A percentile compares a stretch with the other conserved stretches of the same genome.
Evolutionary conservation across 208 protist species (phyloP).

Genomic region (Blastocrithidia nonstop): DNA sequence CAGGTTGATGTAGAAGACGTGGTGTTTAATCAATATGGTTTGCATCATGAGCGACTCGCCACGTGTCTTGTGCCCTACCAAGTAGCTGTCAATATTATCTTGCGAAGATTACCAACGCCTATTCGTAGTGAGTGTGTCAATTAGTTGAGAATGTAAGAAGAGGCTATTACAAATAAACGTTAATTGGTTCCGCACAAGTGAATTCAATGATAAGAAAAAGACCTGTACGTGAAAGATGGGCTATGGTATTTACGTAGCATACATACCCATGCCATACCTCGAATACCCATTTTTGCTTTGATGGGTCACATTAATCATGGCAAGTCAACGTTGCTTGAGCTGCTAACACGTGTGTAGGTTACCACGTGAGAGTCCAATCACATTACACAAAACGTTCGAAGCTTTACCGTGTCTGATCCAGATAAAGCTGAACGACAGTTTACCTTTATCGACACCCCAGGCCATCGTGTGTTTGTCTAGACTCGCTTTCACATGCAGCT

Average conservation of each 20-base stretch:
- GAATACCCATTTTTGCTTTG: conserved; percentile 64
- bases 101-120: conserved; percentile 37
- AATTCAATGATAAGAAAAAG: conserved; percentile 69
- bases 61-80: conserved; percentile 85
- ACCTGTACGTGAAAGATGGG: conserved; percentile 69
- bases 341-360: conserved; percentile 36
- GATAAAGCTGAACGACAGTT: conserved; percentile 10
- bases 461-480: conserved; percentile 71
- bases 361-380: conserved; percentile 37
- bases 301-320: conserved; percentile 79
- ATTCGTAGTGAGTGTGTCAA: conserved; percentile 19
- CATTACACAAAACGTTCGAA: conserved; percentile 65
- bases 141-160: conserved; percentile 48
- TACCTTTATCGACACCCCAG: conserved; percentile 85
- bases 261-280: conserved; percentile 9
- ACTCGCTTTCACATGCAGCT: conserved; percentile 61
- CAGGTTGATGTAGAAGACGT: conserved; percentile 44
- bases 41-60: conserved; percentile 36
- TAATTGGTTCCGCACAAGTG: conserved; percentile 2
- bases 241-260: conserved; percentile 30
- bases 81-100: conserved; percentile 62
- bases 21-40: conserved; percentile 25
- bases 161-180: conserved; percentile 1
- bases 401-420: conserved; percentile 31
- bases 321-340: conserved; percentile 81